A percentile compares a stretch with the other conserved stretches of the same genome.
phyloP scores from a whole-genome alignment of 1,284 basidiomycete species.

The Cryptococcus maquisensis region DNA sequence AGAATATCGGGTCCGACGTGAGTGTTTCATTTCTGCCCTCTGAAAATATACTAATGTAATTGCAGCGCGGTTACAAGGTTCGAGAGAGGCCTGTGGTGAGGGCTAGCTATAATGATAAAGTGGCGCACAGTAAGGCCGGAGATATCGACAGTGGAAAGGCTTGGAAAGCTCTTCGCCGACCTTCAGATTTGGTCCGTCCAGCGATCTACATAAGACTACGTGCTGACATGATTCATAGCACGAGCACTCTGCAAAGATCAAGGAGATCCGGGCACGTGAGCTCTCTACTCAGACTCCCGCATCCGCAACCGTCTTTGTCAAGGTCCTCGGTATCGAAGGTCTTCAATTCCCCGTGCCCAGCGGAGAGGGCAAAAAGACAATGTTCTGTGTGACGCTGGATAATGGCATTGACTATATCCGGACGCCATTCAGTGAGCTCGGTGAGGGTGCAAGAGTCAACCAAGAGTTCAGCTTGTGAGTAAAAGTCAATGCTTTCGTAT shows the following conservation, averaged over 20 bases:
- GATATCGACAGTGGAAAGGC: slow-evolving; percentile 77
- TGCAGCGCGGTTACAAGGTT: slow-evolving; percentile 59
- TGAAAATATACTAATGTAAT: background rate
- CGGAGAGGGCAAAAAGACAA: slow-evolving; percentile 56
- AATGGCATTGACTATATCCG: slow-evolving; percentile 96
- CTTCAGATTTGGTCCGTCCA: slow-evolving; percentile 77
- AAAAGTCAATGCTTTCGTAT: background rate
- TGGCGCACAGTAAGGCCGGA: slow-evolving; percentile 65
- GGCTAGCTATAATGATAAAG: slow-evolving; percentile 62
- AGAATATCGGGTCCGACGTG: slow-evolving; percentile 36
- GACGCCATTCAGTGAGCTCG: slow-evolving; percentile 71
- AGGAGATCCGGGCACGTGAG: slow-evolving; percentile 70
- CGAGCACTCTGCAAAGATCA: slow-evolving; percentile 84
- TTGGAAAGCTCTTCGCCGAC: slow-evolving; percentile 80
- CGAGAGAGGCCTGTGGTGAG: slow-evolving; percentile 69
- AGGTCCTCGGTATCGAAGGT: slow-evolving; percentile 73
- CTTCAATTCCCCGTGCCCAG: slow-evolving; percentile 69
- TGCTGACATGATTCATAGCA: slow-evolving; percentile 57
- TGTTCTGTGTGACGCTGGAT: slow-evolving; percentile 83
- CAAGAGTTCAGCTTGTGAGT: slow-evolving; percentile 91
- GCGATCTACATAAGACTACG: background rate
- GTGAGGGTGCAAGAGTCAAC: slow-evolving; percentile 65
- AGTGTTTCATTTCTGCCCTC: slow-evolving; percentile 9
- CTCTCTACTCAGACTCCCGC: slow-evolving; percentile 62
- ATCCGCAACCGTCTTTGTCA: slow-evolving; percentile 89